Base-by-base conservation (phyloP, 768 basidiomycete genomes). In the Boletus huronensis region DNA sequence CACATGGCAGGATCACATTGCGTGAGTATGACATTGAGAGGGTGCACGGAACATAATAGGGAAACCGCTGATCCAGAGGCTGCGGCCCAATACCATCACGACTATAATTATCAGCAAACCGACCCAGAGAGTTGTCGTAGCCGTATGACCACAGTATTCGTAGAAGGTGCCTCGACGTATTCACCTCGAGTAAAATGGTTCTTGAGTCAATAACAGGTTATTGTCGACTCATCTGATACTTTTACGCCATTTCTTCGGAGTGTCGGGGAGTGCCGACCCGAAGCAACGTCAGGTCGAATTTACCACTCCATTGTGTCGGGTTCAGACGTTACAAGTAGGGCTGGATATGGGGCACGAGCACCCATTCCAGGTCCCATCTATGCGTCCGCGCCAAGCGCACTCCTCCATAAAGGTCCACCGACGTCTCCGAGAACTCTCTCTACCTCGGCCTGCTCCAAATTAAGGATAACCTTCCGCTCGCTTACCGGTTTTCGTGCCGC, bases 351-450 rank as follows among this genome's bases (percentile, higher is more conserved):
- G 29, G 32, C 16, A 31, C 9, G 17, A 53, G 25, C 8, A 16
- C 6, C 26, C 10, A 4, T 31, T 26, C 34, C 31, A 58, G 8
- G 32, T 21, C 32, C 7, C 36, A 21, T 41, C 48, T 59, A 68
- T 40, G 53, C 50, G 3, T 46, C 50, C 1, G 55, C 45, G 21
- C 56, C 54, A 7, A 80, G 66, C 5, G 72, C 73, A 65, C 75
- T 87, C 72, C 81, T 83, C 89, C 89, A 91, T 9, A 64, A 65
- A 21, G 70, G 59, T 16, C 88, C 88, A 6, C 92, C 93, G 19
- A 90, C 80, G 52, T 92, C 91, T 41, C 89, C 82, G 44, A 98
- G 73, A 25, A 92, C 88, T 51, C 91, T 78, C 70, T 94, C 91
- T 0, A 95, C 87, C 60, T 97, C 94, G 0, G 75, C 76, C 57